Base-by-base conservation (phyloP, 345 rosid species). In the Erodium maritimum region DNA sequence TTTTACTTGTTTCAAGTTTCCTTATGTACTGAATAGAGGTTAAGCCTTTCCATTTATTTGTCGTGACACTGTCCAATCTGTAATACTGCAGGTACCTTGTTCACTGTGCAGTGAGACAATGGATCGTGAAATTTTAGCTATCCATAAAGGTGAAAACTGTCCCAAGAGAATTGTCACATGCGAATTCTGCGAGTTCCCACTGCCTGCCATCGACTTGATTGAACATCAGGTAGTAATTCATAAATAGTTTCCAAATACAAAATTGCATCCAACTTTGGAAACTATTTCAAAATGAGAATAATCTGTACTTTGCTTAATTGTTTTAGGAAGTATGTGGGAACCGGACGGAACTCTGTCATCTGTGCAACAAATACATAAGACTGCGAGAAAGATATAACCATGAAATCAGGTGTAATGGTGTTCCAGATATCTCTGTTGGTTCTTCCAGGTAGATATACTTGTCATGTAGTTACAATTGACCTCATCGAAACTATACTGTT, bases 271-370 rank as follows among this genome's bases (percentile, higher is more conserved):
- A 50, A 46, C 18, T 23, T 16, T 21, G 16, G 23, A 21, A 46
- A 19, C 56, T 16, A 19, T 57, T 37, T 48, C 25, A 18, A 29
- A 57, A 7, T 65, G 50, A 23, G 21, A 33, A 19, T 17, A 61
- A 17, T 45, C 7, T n/a, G 4, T 42, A 0, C 14, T 42, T 54
- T 72, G 5, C 65, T 65, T 70, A 65, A 21, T 54, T 17, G 58
- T 54, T 70, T 46, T 66, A 89, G 99, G 96, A 93, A 73, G 99
- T 89, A n/a, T 93, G 99, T 68, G 99, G 99, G 61, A 89, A 87
- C 77, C 78, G 99, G 29, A 93, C 99, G 14, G 95, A 93, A 73
- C 95, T 89, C 51, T 85, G 95, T 70, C 82, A 76, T 67, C 76
- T 80, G 67, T 93, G 96, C 69, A 75, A 82, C 82, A 82, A 66